Percentiles rank a stretch among this genome's conserved stretches.
These are phyloP conservation scores for Coniochaeta hoffmannii DNA, from an alignment of 2,329 filamentous ascomycete genomes.

Conservation along the genomic window DNA sequence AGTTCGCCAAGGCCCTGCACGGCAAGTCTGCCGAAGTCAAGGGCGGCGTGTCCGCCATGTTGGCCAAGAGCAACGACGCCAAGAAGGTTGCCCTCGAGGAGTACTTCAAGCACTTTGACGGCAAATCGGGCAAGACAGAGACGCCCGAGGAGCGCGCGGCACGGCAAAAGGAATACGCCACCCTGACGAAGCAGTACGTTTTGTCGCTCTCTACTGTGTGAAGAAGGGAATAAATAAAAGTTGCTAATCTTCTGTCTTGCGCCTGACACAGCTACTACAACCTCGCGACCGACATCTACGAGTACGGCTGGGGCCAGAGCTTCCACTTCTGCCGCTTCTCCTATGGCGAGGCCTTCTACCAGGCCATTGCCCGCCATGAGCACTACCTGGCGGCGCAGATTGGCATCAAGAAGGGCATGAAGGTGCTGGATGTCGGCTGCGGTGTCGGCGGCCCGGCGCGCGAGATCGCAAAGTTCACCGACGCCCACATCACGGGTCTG, in stretches of 20 bases:
- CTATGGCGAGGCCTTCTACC: slow-evolving; percentile 75
- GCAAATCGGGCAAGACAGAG: slow-evolving; percentile 66
- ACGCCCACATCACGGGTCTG: slow-evolving; percentile 78
- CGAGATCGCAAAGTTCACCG: slow-evolving; percentile 94
- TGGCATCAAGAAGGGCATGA: slow-evolving; percentile 77
- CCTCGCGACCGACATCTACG: slow-evolving; percentile 90
- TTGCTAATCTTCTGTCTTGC: slow-evolving; percentile 11
- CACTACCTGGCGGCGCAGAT: slow-evolving; percentile 94
- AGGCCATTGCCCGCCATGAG: slow-evolving; percentile 92
- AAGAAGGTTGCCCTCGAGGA: slow-evolving; percentile 61
- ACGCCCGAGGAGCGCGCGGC: slow-evolving; percentile 74
- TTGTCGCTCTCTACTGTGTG: background rate
- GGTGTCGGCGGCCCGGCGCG: slow-evolving; percentile 92
- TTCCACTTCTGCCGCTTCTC: slow-evolving; percentile 98
- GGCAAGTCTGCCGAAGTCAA: slow-evolving; percentile 59
- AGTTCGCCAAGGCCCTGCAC: slow-evolving; percentile 86
- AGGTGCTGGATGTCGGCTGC: slow-evolving; percentile 91
- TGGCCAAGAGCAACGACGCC: slow-evolving; percentile 63
- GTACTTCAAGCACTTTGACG: slow-evolving; percentile 85
- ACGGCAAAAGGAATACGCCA: slow-evolving; percentile 82
- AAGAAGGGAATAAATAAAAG: background rate
- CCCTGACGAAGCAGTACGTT: slow-evolving; percentile 80
- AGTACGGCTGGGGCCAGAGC: slow-evolving; percentile 91
- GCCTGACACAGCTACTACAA: slow-evolving; percentile 72
- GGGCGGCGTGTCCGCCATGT: slow-evolving; percentile 75